A percentile compares a stretch with the other conserved stretches of the same genome.
phyloP scores from a whole-genome alignment of 139 green algal genomes.

The Chlorella sp. region DNA sequence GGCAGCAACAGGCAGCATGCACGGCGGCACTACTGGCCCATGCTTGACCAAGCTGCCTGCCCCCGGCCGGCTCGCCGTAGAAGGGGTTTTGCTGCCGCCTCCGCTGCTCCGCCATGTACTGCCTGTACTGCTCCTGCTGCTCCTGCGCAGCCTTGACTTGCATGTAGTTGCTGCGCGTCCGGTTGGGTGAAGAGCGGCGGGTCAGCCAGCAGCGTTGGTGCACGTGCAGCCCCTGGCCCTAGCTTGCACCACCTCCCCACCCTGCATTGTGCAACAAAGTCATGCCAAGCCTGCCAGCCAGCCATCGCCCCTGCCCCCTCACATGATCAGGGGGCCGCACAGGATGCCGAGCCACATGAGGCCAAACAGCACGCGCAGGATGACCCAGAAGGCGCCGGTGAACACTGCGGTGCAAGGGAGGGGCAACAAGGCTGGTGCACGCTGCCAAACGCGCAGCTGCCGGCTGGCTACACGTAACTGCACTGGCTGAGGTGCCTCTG shows the following conservation, averaged over 20 bases:
- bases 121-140: slow-evolving; percentile 29
- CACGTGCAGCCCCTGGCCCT: too few species aligned
- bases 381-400: slow-evolving; percentile 28
- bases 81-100: slow-evolving; percentile 15
- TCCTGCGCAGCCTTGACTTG: slow-evolving; percentile 3
- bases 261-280: too few species aligned
- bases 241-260: too few species aligned
- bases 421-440: neutral
- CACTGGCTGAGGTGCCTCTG: neutral
- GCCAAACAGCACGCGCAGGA: slow-evolving; percentile 18
- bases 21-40: neutral
- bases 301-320: neutral
- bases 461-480: neutral
- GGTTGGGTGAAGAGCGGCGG: neutral
- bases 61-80: neutral
- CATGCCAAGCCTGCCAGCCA: neutral
- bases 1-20: neutral
- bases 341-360: slow-evolving; percentile 21
- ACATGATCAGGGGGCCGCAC: slow-evolving; percentile 18
- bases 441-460: neutral
- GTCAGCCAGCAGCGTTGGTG: neutral
- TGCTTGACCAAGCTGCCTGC: neutral
- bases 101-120: slow-evolving; percentile 26
- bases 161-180: slow-evolving; percentile 27
- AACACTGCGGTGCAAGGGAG: neutral